Conservation (phyloP, 176 grass and related monocot species). For the Aegilops sharonensis region DNA sequence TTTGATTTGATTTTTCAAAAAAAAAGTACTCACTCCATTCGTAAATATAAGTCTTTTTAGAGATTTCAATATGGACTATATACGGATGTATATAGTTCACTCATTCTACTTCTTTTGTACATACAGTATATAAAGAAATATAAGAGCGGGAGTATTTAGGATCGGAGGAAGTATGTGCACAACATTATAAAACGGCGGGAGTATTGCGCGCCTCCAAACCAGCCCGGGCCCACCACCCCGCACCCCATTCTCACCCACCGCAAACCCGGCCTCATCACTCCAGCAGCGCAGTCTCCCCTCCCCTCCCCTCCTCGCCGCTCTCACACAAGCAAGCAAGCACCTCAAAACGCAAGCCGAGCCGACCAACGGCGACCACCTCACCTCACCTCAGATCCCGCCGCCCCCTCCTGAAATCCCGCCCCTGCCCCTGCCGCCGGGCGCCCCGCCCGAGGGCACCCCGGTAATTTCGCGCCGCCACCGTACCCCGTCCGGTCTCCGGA, state of each 20-base stretch:
- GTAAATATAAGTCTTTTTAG: too few relatives aligned
- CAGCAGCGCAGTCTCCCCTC: background rate
- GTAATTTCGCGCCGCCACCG: conserved; percentile 52
- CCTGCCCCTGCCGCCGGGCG: conserved; percentile 17
- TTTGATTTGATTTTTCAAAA: too few relatives aligned
- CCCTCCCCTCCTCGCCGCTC: background rate
- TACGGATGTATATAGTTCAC: too few relatives aligned
- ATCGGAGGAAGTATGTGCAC: too few relatives aligned
- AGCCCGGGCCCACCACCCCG: conserved; percentile 27
- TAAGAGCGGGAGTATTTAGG: too few relatives aligned
- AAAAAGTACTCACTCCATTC: too few relatives aligned
- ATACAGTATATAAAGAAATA: too few relatives aligned
- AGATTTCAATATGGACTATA: too few relatives aligned
- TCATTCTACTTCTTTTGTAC: too few relatives aligned
- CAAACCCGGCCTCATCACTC: background rate
- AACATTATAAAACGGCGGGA: too few relatives aligned
- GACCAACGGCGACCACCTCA: conserved; percentile 65
- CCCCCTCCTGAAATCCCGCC: conserved; percentile 21
- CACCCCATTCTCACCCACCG: conserved; percentile 27
- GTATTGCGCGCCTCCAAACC: background rate
- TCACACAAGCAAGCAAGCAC: background rate
- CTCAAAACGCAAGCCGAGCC: conserved; percentile 25
- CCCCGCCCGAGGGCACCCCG: background rate
- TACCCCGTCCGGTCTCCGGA: conserved; percentile 50
- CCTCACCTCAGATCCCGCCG: background rate